Base-by-base conservation (phyloP, 2,329 filamentous ascomycete species). In the Apiospora malaysiana region DNA sequence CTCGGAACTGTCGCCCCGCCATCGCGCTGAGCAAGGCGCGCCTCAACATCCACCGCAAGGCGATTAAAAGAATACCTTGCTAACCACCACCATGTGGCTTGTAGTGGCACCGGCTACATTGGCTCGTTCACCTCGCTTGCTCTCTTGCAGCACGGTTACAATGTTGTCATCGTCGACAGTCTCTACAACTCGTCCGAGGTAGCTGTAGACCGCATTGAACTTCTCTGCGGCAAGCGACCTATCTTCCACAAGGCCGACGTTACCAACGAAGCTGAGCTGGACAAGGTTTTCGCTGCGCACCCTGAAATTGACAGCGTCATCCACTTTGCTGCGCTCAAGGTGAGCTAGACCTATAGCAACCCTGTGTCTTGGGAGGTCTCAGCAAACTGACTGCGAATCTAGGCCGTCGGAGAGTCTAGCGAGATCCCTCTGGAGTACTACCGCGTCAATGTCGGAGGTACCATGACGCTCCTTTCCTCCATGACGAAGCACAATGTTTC, bases 401-500 rank as follows among this genome's bases (percentile, higher is more conserved):
- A 97, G 94, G 95, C 97, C 66, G 96, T 99, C 72, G 96, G 96
- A 79, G 95, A 99, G 85, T 98, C 95, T 69, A 91, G 89, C 79
- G 94, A 97, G 83, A 97, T 94, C 74, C 96, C 96, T 65, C 90
- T 98, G 79, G 95, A 98, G 84, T 99, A 99, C 90, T 99, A 98
- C 88, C 90, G 93, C 77, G 93, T 97, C 86, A 99, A 99, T 82
- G 96, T 98, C 73, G 92, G 92, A 80, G 97, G 96, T 82, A 96
- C 94, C 78, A 91, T 99, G 78, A 88, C 91, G 77, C 92, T 99
- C 66, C 89, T 99, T 73, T 89, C 91, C 74, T 91, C 91, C 79
- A 98, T 99, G 94, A 88, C 90, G 80, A 91, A 91, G 82, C 90
- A 98, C 87, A 92, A 95, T 83, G 95, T 99, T 76, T 90, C 90